A percentile compares a stretch with the other conserved stretches of the same genome.
phyloP scores from a whole-genome alignment of 352 stramenopile species.

The Globisporangium nunn region DNA sequence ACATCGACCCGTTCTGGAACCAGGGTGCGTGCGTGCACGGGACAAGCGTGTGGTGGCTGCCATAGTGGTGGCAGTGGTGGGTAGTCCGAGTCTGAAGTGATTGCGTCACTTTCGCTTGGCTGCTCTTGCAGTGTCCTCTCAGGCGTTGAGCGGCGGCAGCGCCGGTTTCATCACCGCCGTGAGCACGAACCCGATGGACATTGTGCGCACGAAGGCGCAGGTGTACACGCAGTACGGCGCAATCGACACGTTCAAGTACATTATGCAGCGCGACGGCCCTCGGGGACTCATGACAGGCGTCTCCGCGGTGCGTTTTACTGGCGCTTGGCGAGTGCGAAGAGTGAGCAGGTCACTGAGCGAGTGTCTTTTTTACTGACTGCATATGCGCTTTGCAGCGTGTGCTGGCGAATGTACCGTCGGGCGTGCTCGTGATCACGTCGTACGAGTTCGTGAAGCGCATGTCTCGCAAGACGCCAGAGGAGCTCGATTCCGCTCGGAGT shows the following conservation, averaged over 20 bases:
- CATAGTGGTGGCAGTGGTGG: neutral
- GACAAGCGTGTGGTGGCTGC: neutral
- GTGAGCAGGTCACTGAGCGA: neutral
- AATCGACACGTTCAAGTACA: conserved; percentile 80
- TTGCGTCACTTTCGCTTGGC: neutral
- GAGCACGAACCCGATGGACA: conserved; percentile 86
- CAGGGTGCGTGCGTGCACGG: conserved; percentile 35
- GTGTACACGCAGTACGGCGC: conserved; percentile 82
- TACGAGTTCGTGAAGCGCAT: conserved; percentile 89
- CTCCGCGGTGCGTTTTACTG: conserved; percentile 45
- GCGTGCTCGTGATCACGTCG: conserved; percentile 79
- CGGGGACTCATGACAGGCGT: conserved; percentile 78
- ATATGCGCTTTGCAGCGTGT: conserved; percentile 36
- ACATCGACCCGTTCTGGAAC: conserved; percentile 72
- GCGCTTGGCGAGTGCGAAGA: neutral
- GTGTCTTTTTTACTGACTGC: neutral
- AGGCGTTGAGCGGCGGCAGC: conserved; percentile 67
- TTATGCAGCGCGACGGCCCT: conserved; percentile 63
- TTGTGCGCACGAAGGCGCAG: conserved; percentile 80
- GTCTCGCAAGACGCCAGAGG: conserved; percentile 47
- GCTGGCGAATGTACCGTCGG: conserved; percentile 75
- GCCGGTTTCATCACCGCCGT: conserved; percentile 76
- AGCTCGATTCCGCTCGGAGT: conserved; percentile 10
- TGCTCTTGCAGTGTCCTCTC: conserved; percentile 42
- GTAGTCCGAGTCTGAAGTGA: neutral